A percentile compares a stretch with the other conserved stretches of the same genome.
These are phyloP conservation scores for Penstemon davidsonii DNA, from an alignment of 257 asterid genomes.

Conservation along the genomic window DNA sequence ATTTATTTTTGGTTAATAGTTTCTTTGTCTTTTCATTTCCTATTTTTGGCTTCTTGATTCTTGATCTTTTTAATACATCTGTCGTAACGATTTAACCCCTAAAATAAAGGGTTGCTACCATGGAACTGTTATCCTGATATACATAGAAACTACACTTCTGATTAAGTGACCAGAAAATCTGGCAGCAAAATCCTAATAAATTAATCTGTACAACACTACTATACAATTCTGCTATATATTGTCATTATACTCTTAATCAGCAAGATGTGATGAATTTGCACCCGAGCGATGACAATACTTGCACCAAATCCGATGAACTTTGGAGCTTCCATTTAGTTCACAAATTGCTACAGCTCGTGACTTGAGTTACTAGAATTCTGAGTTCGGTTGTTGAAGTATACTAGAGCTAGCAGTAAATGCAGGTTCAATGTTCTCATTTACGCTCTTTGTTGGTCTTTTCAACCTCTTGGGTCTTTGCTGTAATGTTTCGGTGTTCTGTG, in stretches of 20 bases:
- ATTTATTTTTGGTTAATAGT: no score
- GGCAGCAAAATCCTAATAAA: constrained; percentile 31
- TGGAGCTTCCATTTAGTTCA: neutral
- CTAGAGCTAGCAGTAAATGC: constrained; percentile 58
- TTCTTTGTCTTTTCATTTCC: no score
- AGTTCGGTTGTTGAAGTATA: constrained; percentile 41
- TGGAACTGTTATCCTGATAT: constrained; percentile 32
- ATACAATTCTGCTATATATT: constrained; percentile 30
- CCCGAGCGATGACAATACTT: neutral
- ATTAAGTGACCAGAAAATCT: constrained; percentile 21
- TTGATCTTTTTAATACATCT: no score
- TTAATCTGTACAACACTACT: constrained; percentile 45
- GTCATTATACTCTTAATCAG: neutral
- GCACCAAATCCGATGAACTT: neutral
- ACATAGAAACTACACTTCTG: constrained; percentile 36
- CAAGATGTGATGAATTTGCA: neutral
- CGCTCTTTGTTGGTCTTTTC: constrained; percentile 93
- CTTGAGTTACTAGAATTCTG: constrained; percentile 31
- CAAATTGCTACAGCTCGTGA: no score
- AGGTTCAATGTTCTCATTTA: constrained; percentile 86
- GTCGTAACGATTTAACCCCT: neutral
- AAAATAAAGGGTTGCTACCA: neutral
- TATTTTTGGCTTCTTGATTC: no score
- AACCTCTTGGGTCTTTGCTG: constrained; percentile 82
- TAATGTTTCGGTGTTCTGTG: constrained; percentile 39